phyloP scores from a whole-genome alignment of 352 stramenopile genomes.

The Peronospora belbahrii region DNA sequence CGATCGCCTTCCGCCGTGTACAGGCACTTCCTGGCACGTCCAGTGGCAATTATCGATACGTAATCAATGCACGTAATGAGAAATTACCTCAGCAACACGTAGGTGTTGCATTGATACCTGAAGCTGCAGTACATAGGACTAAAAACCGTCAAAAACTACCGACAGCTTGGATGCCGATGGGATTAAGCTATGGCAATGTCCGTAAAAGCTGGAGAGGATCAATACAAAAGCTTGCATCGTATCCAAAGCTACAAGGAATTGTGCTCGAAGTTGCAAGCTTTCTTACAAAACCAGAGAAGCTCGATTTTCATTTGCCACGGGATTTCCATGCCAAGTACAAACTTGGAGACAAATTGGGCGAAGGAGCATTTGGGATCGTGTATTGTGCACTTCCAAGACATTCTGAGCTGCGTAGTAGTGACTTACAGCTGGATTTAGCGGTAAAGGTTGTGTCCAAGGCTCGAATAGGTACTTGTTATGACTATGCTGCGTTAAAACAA shows the following conservation, averaged over 20 bases:
- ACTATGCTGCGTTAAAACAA: conserved; percentile 60
- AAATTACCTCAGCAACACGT: conserved; percentile 13
- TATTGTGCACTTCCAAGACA: conserved; percentile 38
- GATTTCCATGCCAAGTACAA: conserved; percentile 48
- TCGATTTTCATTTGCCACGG: conserved; percentile 58
- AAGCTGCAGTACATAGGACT: conserved; percentile 13
- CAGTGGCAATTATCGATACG: conserved; percentile 3
- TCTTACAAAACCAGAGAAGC: conserved; percentile 49
- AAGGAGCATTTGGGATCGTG: conserved; percentile 64
- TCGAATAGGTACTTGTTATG: conserved; percentile 44
- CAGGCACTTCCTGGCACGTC: neutral
- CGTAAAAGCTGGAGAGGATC: conserved; percentile 48
- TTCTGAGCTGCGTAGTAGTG: conserved; percentile 6
- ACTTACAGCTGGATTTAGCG: conserved; percentile 42
- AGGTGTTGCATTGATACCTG: conserved; percentile 13
- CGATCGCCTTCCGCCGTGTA: conserved; percentile 5
- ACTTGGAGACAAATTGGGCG: conserved; percentile 47
- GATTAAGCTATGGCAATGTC: conserved; percentile 41
- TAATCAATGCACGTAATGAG: conserved; percentile 6
- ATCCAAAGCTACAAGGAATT: conserved; percentile 40
- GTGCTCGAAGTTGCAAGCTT: conserved; percentile 51
- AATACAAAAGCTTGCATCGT: conserved; percentile 31
- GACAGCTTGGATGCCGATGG: conserved; percentile 11
- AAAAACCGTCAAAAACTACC: conserved; percentile 3
- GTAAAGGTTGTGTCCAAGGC: conserved; percentile 76